Evolutionary conservation across 352 stramenopile genomes (phyloP).

Genomic region (Achlya hypogyna): DNA sequence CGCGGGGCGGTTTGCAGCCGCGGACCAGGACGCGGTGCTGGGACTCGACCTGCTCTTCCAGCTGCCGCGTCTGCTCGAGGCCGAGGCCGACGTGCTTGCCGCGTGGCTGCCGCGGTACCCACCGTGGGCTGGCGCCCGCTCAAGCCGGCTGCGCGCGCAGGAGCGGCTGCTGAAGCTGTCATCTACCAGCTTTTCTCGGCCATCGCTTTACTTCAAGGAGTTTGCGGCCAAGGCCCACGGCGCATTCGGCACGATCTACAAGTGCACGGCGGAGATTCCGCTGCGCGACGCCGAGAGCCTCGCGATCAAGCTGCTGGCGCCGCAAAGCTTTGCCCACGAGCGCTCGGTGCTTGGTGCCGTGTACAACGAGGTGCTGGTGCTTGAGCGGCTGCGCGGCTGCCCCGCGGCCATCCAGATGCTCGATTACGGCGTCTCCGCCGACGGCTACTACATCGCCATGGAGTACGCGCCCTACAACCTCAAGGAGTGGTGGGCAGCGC

Average conservation of each 20-base stretch:
- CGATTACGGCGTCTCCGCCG: conserved; percentile 7
- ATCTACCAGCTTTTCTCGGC: not conserved
- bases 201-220: not conserved
- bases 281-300: not conserved
- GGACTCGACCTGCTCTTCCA: not conserved
- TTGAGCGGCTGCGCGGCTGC: conserved; percentile 1
- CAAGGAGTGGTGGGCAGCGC: not conserved
- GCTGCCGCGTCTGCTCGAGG: not conserved
- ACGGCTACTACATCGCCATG: conserved; percentile 15
- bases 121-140: not conserved
- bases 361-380: conserved; percentile 9
- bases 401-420: not conserved
- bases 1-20: not conserved
- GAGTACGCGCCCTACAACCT: not conserved
- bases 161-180: not conserved
- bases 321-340: conserved; percentile 13
- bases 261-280: conserved; percentile 7
- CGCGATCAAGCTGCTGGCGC: conserved; percentile 4
- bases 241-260: conserved; percentile 4
- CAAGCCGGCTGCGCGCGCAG: not conserved
- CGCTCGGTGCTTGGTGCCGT: not conserved
- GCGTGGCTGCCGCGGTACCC: not conserved
- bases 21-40: not conserved
- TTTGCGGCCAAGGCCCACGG: not conserved
- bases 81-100: not conserved